These are phyloP conservation scores for Hypericum androsaemum DNA, from an alignment of 345 rosid species.

Conservation along the genomic window DNA sequence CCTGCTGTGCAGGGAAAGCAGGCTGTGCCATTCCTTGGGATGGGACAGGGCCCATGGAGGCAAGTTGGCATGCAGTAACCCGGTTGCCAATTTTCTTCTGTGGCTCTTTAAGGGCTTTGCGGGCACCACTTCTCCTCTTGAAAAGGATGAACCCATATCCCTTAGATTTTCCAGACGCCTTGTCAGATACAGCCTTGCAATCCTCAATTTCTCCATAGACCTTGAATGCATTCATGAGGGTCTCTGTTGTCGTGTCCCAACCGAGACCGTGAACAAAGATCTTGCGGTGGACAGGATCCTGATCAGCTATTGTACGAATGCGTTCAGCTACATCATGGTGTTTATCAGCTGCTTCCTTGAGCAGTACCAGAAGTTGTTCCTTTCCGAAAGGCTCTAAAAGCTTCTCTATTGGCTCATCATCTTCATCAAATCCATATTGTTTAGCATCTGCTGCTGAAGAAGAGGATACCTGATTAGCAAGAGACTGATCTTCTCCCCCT, in stretches of 20 bases:
- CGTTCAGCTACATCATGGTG: conserved; percentile 30
- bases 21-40: conserved; percentile 33
- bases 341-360: conserved; percentile 48
- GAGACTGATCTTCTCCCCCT: conserved; percentile 10
- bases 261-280: conserved; percentile 36
- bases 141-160: conserved; percentile 31
- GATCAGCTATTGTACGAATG: conserved; percentile 20
- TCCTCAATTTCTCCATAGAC: conserved; percentile 25
- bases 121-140: conserved; percentile 23
- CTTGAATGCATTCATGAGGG: conserved; percentile 22
- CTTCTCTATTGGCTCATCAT: conserved; percentile 55
- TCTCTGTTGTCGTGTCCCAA: conserved; percentile 30
- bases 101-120: conserved; percentile 15
- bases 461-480: not conserved
- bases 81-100: conserved; percentile 28
- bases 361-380: conserved; percentile 40
- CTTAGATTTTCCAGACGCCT: conserved; percentile 23
- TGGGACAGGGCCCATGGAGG: conserved; percentile 1
- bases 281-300: conserved; percentile 20
- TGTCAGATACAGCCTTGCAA: conserved; percentile 29
- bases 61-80: conserved; percentile 8
- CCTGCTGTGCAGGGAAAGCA: conserved; percentile 10
- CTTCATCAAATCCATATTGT: conserved; percentile 13
- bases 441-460: conserved; percentile 21
- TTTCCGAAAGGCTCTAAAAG: conserved; percentile 59